Conservation (phyloP, 768 basidiomycete genomes). For the Asterophora lycoperdoides region DNA sequence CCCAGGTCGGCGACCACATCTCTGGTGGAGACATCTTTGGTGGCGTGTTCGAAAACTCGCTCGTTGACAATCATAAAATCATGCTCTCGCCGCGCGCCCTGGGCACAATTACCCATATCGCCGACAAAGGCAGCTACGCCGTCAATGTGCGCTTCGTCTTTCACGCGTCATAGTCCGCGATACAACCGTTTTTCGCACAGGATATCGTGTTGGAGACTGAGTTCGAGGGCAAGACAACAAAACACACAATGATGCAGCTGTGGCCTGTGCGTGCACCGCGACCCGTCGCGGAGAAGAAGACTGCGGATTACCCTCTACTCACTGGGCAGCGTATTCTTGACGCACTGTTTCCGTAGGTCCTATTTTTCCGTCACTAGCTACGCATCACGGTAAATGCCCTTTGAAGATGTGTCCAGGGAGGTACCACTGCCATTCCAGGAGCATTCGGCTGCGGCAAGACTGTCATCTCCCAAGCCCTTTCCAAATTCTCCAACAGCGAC, state of each 20-base stretch:
- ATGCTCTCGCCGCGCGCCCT: slow-evolving; percentile 93
- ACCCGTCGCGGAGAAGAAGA: slow-evolving; percentile 93
- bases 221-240: slow-evolving; percentile 89
- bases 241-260: slow-evolving; percentile 95
- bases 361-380: background rate
- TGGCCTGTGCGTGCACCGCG: slow-evolving; percentile 99
- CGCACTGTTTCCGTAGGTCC: slow-evolving; percentile 87
- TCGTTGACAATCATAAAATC: slow-evolving; percentile 95
- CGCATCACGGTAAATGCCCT: background rate
- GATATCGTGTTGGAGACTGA: slow-evolving; percentile 96
- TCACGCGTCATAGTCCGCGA: background rate
- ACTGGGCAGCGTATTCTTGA: slow-evolving; percentile 98
- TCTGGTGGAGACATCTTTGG: slow-evolving; percentile 97
- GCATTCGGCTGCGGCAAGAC: slow-evolving; percentile 99
- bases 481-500: slow-evolving; percentile 98
- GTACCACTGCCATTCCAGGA: slow-evolving; percentile 96
- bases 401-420: slow-evolving; percentile 89
- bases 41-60: slow-evolving; percentile 92
- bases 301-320: slow-evolving; percentile 84
- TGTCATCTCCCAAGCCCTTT: slow-evolving; percentile 96
- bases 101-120: slow-evolving; percentile 91
- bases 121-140: slow-evolving; percentile 89
- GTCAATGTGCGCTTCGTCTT: slow-evolving; percentile 62
- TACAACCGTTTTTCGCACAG: slow-evolving; percentile 32
- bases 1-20: slow-evolving; percentile 91